These are phyloP conservation scores for Narthecium ossifragum DNA, from an alignment of 106 monocot genomes.

Conservation along the genomic window DNA sequence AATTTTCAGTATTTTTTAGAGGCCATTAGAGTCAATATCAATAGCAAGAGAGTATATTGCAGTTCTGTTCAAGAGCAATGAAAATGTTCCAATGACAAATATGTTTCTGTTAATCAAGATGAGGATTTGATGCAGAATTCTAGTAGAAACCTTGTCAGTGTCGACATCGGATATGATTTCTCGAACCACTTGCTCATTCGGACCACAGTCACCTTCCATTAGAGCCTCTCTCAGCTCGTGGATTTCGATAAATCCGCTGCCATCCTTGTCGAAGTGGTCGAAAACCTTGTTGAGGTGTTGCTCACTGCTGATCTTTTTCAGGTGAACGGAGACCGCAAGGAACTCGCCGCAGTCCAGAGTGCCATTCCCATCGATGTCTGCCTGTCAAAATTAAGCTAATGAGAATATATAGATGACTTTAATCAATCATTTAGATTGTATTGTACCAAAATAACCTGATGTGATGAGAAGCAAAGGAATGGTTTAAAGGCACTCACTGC, in stretches of 20 bases:
- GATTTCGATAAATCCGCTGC: slow-evolving; percentile 53
- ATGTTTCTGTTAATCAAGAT: not conserved
- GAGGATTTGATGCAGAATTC: not conserved
- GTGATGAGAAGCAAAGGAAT: not conserved
- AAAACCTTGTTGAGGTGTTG: slow-evolving; percentile 40
- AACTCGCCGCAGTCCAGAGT: slow-evolving; percentile 51
- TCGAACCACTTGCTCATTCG: slow-evolving; percentile 14
- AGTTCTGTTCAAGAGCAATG: not conserved
- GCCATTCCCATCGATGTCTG: slow-evolving; percentile 40
- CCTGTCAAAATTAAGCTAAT: not conserved
- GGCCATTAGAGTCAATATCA: not conserved
- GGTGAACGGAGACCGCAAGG: slow-evolving; percentile 41
- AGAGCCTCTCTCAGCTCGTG: slow-evolving; percentile 57
- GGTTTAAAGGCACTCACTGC: slow-evolving; percentile 39
- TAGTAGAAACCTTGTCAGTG: slow-evolving; percentile 19
- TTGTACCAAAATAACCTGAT: not conserved
- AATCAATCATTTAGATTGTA: not conserved
- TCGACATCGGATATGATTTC: slow-evolving; percentile 28
- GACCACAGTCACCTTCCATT: slow-evolving; percentile 17
- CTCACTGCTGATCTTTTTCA: slow-evolving; percentile 42
- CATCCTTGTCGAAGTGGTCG: slow-evolving; percentile 48
- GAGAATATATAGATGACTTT: not conserved
- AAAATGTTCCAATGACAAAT: not conserved
- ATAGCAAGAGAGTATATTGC: not conserved
- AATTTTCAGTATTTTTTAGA: not conserved